Base-by-base conservation (phyloP, 257 asterid genomes). In the Salvia splendens region DNA sequence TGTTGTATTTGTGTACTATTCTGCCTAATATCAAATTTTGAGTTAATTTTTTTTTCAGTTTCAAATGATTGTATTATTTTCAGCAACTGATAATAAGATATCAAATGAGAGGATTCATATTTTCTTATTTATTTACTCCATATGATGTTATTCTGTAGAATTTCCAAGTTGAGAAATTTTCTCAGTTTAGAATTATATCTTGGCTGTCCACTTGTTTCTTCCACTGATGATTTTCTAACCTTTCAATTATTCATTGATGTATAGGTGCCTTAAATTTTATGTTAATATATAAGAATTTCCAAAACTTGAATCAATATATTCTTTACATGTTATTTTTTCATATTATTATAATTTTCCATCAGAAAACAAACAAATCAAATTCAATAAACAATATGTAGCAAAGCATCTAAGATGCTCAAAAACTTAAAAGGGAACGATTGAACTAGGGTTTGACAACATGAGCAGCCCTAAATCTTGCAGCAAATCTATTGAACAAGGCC, bases 401-500 rank as follows among this genome's bases (percentile, higher is more conserved):
- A 75, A 64, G 33, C 64, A 69, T 14, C 59, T 28, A 48, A 30
- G 14, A 38, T 30, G 61, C 61, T 55, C 41, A 55, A 55, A 55
- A 55, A 55, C 10, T 30, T 20, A 20, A 11, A 12, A 55, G 8
- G 12, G 20, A 55, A 12, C 16, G 24, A 5, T 0, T 4, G 3
- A 40, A 17, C 42, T 55, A 55, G 42, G 79, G 81, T 24, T 69
- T 70, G 28, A 42, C 41, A 35, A 38, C 64, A 61, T 72, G 53
- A 14, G 73, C 53, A 1, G 82, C 59, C 49, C 62, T 73, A 56
- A 73, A 80, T 65, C 79, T 76, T 8, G 82, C 82, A 53, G 93
- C 97, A 74, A 82, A 91, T 47, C 75, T 75, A 41, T 83, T 83
- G 76, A 91, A 77, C 84, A 88, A 81, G 17, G 96, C 95, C 17